Evolutionary conservation across 352 stramenopile species (phyloP), one percentile per base, ranked within the genome.

Genomic region (Globisporangium cylindrosporum): DNA sequence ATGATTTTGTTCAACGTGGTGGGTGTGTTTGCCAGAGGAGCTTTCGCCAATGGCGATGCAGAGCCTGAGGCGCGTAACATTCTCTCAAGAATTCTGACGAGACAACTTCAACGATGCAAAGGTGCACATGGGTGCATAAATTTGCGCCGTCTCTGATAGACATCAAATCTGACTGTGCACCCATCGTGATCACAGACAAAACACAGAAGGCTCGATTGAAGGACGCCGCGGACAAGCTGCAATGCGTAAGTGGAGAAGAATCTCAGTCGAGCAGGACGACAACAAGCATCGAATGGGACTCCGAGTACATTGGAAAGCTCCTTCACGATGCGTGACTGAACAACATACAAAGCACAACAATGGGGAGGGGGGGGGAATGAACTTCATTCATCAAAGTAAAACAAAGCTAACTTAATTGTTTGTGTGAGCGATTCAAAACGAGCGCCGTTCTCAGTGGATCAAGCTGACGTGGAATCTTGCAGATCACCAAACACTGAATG

Each of bases 351-450:
- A 0, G n/a, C 22, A 9, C 59, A 49, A 9, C 59, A 49, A 74
- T 25, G 67, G 49, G 57, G 43, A n/a, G 22, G 54, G 36, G 14
- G 48, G 57, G 59, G 69, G 36, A 54, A 58, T 25, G 62, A 48
- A 56, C 51, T 71, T 75, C 67, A 81, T 79, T 81, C 70, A 73
- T 73, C 61, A 74, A 75, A 70, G 66, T 73, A 74, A 70, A 80
- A 66, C 69, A 77, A 68, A 79, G 71, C 74, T 81, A 80, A 78
- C 74, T 80, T 80, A 80, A 61, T 46, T 59, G 67, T 65, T 60
- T 46, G 59, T 49, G 59, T 49, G 32, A 49, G 32, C 32, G 32
- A 62, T 49, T 49, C 56, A 48, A 62, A 62, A 38, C 56, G n/a
- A 49, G 56, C 41, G 25, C 7, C 14, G 5, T 57, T 55, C 24